Conservation (phyloP, 176 grass and related monocot genomes). For the Ananas comosus region DNA sequence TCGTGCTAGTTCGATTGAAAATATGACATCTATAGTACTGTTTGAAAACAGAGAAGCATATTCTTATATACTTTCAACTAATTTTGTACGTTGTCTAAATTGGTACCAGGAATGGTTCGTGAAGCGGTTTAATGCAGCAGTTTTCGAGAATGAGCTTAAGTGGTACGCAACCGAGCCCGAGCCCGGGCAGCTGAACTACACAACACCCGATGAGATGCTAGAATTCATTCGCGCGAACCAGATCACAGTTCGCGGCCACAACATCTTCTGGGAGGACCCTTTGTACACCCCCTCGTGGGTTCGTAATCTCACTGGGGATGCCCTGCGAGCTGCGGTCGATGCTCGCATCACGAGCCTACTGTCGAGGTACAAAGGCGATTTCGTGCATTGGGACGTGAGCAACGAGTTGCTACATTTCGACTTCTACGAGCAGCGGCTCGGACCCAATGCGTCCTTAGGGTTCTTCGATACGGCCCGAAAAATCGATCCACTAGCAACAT, state of each 20-base stretch:
- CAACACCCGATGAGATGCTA: constrained; percentile 43
- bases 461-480: constrained; percentile 67
- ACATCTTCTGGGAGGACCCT: constrained; percentile 97
- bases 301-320: constrained; percentile 45
- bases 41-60: too few species aligned
- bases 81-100: background rate
- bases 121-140: constrained; percentile 65
- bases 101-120: constrained; percentile 51
- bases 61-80: background rate
- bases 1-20: too few species aligned
- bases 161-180: constrained; percentile 87
- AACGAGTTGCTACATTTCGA: constrained; percentile 95
- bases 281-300: constrained; percentile 65
- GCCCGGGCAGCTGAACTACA: constrained; percentile 51
- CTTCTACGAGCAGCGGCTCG: constrained; percentile 77
- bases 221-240: constrained; percentile 48
- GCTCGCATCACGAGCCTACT: constrained; percentile 60
- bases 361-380: constrained; percentile 67
- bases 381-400: constrained; percentile 95
- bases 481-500: constrained; percentile 66
- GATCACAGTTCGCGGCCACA: constrained; percentile 63
- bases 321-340: constrained; percentile 42
- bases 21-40: too few species aligned
- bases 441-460: constrained; percentile 50
- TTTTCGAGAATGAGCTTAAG: constrained; percentile 95